Conservation (phyloP, 1,284 basidiomycete genomes). For the Bjerkandera adusta region DNA sequence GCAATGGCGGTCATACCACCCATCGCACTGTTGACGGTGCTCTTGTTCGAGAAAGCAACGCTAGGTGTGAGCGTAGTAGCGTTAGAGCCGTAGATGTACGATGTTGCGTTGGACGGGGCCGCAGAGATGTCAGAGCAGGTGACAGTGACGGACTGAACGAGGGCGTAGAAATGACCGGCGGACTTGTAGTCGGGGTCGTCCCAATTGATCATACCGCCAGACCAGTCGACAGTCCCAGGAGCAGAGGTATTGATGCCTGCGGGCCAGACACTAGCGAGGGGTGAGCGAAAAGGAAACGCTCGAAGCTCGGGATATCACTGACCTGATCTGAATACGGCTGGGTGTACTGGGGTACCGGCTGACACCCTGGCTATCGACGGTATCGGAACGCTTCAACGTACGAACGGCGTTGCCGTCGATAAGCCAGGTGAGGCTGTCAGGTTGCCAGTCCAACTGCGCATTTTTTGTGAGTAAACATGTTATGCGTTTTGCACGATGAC, state of each 20-base stretch:
- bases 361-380: conserved; percentile 48
- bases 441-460: conserved; percentile 76
- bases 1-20: conserved; percentile 7
- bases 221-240: conserved; percentile 73
- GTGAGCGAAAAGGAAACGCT: not conserved
- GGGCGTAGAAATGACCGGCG: conserved; percentile 63
- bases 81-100: conserved; percentile 63
- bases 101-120: conserved; percentile 45
- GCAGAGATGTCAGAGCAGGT: conserved; percentile 52
- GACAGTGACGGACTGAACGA: conserved; percentile 56
- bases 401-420: conserved; percentile 73
- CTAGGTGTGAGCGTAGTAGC: conserved; percentile 46
- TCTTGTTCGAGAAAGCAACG: conserved; percentile 52
- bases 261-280: conserved; percentile 64
- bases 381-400: conserved; percentile 60
- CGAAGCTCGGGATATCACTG: conserved; percentile 10
- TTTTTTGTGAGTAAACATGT: not conserved
- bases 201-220: conserved; percentile 80
- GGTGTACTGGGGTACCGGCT: conserved; percentile 73
- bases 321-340: conserved; percentile 76
- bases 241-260: conserved; percentile 62
- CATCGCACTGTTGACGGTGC: conserved; percentile 35
- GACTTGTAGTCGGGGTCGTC: conserved; percentile 67
- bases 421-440: conserved; percentile 60
- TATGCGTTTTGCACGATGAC: not conserved